A percentile compares a stretch with the other conserved stretches of the same genome.
These are phyloP conservation scores for Hyaloscypha hepaticicola DNA, from an alignment of 495 filamentous ascomycete species.

Conservation along the genomic window DNA sequence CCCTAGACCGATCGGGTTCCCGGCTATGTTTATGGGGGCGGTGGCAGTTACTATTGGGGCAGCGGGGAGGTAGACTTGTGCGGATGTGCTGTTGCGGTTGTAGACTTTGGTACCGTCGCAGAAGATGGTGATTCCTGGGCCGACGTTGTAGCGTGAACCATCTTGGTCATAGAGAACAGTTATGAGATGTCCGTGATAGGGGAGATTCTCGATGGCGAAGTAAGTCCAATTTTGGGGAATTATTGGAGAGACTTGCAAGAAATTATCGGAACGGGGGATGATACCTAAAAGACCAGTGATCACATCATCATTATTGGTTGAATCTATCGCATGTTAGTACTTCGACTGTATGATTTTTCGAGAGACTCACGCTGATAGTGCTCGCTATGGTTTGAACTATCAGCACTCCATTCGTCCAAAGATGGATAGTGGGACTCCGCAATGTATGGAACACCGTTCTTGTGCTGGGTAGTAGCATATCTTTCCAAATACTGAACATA, in stretches of 20 bases:
- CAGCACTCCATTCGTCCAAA: constrained; percentile 40
- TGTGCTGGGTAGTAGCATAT: constrained; percentile 44
- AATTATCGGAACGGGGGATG: constrained; percentile 33
- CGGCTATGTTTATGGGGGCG: constrained; percentile 42
- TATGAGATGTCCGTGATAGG: constrained; percentile 44
- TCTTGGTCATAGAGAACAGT: constrained; percentile 42
- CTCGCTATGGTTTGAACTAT: constrained; percentile 43
- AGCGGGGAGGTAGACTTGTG: constrained; percentile 27
- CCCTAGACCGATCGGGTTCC: constrained; percentile 41
- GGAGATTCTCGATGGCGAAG: constrained; percentile 44
- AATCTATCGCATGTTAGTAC: constrained; percentile 24
- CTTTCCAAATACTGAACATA: constrained; percentile 35
- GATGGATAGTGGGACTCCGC: constrained; percentile 47
- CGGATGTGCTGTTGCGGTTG: constrained; percentile 24
- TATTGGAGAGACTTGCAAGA: constrained; percentile 41
- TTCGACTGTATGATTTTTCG: not conserved
- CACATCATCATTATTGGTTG: constrained; percentile 47
- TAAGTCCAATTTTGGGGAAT: constrained; percentile 44
- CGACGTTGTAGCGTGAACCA: constrained; percentile 38
- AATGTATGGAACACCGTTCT: constrained; percentile 43
- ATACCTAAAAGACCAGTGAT: constrained; percentile 47
- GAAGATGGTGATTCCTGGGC: constrained; percentile 39
- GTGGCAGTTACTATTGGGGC: constrained; percentile 17
- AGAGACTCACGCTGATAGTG: constrained; percentile 35
- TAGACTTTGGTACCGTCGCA: constrained; percentile 37